Evolutionary conservation across 345 rosid genomes (phyloP).

Genomic region (Salix exigua): DNA sequence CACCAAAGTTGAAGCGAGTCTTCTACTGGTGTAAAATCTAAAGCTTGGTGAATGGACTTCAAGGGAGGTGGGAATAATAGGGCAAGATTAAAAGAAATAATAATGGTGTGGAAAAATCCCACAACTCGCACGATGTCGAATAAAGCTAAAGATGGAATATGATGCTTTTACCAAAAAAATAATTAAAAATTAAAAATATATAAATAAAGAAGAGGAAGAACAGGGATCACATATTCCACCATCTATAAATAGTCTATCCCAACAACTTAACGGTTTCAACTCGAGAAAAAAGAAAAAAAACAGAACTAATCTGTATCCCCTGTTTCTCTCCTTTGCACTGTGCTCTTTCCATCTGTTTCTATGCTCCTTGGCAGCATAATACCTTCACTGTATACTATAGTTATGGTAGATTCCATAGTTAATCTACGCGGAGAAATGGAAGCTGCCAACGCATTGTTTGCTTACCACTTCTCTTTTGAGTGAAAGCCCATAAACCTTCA

Average conservation of each 20-base stretch:
- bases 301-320: conserved; percentile 32
- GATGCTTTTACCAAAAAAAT: not conserved
- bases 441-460: conserved; percentile 17
- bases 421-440: conserved; percentile 27
- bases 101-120: conserved; percentile 14
- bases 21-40: not conserved
- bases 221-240: conserved; percentile 2
- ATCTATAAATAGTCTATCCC: conserved; percentile 39
- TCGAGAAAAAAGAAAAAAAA: conserved; percentile 4
- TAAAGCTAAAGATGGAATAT: conserved; percentile 20
- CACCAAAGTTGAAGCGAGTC: not conserved
- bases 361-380: conserved; percentile 14
- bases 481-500: conserved; percentile 15
- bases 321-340: conserved; percentile 2
- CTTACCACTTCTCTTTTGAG: conserved; percentile 31
- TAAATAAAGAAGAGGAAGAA: not conserved
- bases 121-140: conserved; percentile 13
- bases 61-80: conserved; percentile 10
- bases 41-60: not conserved
- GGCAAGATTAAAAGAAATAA: not conserved
- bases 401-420: conserved; percentile 21
- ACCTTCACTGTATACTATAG: conserved; percentile 6
- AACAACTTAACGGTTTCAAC: conserved; percentile 19
- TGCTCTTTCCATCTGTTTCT: conserved; percentile 4
- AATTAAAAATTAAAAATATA: not conserved